phyloP scores from a whole-genome alignment of 2,329 filamentous ascomycete species.

The Stagonosporopsis tanaceti region DNA sequence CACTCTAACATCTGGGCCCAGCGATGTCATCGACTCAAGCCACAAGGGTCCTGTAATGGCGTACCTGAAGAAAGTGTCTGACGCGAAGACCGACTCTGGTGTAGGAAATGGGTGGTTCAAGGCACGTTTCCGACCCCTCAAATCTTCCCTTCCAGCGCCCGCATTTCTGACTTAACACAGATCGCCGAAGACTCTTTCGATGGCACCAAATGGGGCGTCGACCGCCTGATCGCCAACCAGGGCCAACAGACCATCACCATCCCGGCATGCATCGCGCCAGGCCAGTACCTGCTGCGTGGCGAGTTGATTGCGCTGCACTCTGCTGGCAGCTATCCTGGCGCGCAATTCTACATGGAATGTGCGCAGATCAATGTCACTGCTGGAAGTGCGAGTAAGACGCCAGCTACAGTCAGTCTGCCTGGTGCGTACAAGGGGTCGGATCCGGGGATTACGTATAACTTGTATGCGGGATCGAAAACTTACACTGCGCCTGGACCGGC shows the following conservation, averaged over 20 bases:
- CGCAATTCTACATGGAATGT: constrained; percentile 55
- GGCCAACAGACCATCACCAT: constrained; percentile 54
- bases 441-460: constrained; percentile 42
- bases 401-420: constrained; percentile 37
- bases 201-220: constrained; percentile 45
- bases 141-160: too few relatives aligned
- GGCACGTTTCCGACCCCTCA: neutral
- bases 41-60: constrained; percentile 66
- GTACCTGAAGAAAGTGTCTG: constrained; percentile 64
- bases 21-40: constrained; percentile 64
- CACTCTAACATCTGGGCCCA: constrained; percentile 57
- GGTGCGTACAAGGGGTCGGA: constrained; percentile 47
- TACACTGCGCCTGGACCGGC: constrained; percentile 61
- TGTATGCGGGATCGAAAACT: constrained; percentile 41
- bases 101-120: constrained; percentile 37
- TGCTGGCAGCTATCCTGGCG: constrained; percentile 43
- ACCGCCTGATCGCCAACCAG: constrained; percentile 48
- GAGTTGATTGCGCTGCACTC: constrained; percentile 57
- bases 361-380: constrained; percentile 47
- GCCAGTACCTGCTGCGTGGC: constrained; percentile 53
- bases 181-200: constrained; percentile 51
- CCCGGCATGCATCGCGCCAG: constrained; percentile 47
- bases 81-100: constrained; percentile 51
- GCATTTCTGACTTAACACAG: constrained; percentile 37
- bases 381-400: constrained; percentile 35